Percentiles rank a stretch among this genome's conserved stretches.
These are phyloP conservation scores for Fusarium sarcochroum DNA, from an alignment of 2,329 filamentous ascomycete species.

Conservation along the genomic window DNA sequence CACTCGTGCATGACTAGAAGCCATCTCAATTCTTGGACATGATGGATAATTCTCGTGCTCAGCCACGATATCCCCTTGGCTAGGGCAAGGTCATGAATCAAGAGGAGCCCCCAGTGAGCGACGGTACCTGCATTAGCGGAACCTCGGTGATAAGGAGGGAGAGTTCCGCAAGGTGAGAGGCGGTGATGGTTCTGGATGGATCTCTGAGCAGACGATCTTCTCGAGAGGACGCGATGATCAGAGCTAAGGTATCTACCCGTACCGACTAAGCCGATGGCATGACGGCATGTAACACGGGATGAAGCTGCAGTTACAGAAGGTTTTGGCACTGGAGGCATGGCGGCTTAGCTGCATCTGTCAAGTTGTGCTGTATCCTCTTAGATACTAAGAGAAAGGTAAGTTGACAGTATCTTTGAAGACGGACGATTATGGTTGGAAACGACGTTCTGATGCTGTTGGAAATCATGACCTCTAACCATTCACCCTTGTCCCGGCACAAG, in stretches of 20 bases:
- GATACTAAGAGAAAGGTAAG: neutral
- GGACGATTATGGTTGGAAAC: neutral
- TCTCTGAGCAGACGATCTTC: constrained; percentile 11
- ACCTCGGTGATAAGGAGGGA: constrained; percentile 15
- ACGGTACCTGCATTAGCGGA: constrained; percentile 43
- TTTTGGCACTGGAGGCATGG: neutral
- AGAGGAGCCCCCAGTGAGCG: constrained; percentile 11
- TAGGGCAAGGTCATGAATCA: constrained; percentile 36
- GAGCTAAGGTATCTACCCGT: constrained; percentile 30
- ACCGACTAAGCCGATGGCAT: constrained; percentile 14
- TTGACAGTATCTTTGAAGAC: neutral
- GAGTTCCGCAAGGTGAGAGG: constrained; percentile 15
- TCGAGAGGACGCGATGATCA: constrained; percentile 15
- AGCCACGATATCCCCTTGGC: constrained; percentile 32
- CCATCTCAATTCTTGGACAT: constrained; percentile 12
- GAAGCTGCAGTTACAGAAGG: constrained; percentile 1
- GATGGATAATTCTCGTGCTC: constrained; percentile 4
- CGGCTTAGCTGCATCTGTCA: neutral
- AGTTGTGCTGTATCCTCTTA: neutral
- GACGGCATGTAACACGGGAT: neutral
- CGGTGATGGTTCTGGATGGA: constrained; percentile 17
- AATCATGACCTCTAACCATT: constrained; percentile 1
- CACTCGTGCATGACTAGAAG: constrained; percentile 31
- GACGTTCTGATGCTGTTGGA: constrained; percentile 1
- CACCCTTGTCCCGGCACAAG: constrained; percentile 6